Evolutionary conservation across 805 yeast genomes (phyloP).

Genomic region (Metschnikowia reukaufii): DNA sequence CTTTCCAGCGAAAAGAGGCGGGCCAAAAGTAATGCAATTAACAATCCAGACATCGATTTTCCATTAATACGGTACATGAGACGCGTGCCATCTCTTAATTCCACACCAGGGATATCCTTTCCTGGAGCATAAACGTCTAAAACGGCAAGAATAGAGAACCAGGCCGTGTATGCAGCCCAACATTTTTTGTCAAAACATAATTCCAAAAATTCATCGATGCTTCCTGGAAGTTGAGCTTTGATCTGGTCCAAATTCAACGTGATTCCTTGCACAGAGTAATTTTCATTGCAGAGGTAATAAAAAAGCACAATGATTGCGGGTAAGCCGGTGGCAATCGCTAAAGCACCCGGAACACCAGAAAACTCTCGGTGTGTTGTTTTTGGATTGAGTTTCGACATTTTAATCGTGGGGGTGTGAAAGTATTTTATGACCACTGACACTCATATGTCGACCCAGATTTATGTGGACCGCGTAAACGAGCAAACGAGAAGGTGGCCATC

Average conservation of each 20-base stretch:
- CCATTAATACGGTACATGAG: constrained; percentile 85
- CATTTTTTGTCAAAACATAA: constrained; percentile 45
- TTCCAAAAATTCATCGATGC: constrained; percentile 22
- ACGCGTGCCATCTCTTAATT: constrained; percentile 71
- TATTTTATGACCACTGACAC: too few species aligned
- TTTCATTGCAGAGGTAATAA: constrained; percentile 60
- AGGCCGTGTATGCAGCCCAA: constrained; percentile 64
- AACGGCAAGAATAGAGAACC: constrained; percentile 68
- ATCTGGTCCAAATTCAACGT: constrained; percentile 43
- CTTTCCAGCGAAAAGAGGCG: constrained; percentile 50
- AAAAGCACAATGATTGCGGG: constrained; percentile 64
- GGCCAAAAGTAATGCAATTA: constrained; percentile 40
- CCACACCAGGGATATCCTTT: constrained; percentile 58
- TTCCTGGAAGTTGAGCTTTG: constrained; percentile 33
- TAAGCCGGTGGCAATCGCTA: constrained; percentile 60
- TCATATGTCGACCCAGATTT: too few species aligned
- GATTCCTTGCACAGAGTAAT: constrained; percentile 52
- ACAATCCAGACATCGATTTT: constrained; percentile 47
- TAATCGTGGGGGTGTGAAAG: neutral
- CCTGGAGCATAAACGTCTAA: constrained; percentile 74
- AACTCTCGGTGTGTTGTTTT: constrained; percentile 71
- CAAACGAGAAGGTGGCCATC: constrained; percentile 3
- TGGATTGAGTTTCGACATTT: constrained; percentile 57
- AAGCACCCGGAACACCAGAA: constrained; percentile 74
- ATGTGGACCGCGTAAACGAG: constrained; percentile 11